Evolutionary conservation across 805 yeast species (phyloP), one percentile per base, ranked within the genome.

Genomic region (Lipomyces starkeyi): DNA sequence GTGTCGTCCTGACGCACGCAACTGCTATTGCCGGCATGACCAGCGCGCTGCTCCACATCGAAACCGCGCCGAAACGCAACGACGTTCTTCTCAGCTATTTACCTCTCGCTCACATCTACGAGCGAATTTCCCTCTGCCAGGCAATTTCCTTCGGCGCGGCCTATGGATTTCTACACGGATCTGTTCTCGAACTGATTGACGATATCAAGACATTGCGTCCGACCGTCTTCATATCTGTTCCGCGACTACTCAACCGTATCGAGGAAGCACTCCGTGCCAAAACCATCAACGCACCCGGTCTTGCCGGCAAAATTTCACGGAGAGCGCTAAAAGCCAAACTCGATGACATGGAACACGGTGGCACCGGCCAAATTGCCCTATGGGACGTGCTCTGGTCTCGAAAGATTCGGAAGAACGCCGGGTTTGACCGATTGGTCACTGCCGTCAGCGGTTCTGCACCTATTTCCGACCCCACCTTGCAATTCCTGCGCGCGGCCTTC

Each of bases 391-490:
- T 81, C 6, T 72, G 87, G 71, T 76, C 82, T 55, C 80, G 80
- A 61, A 84, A 85, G 76, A 79, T 86, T 57, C 80, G 84, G 60
- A 73, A 75, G 65, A 81, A 82, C 54, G 73, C 85, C 25, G 88
- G 88, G 0, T 80, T 86, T 62, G 83, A 80, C 53, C 81, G 83
- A 61, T 70, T 81, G 53, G 74, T 77, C 20, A 77, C 78, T 63
- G 66, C 82, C 32, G 76, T 83, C 55, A 79, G 83, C 29, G 91
- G 94, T 43, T 87, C 91, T 49, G 93, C 94, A 2, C 94, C 95
- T 22, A 83, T 90, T 70, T 81, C 90, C 25, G 83, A 83, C 27
- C 86, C 83, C 55, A 87, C 92, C 1, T 79, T 88, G 57, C 78
- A 80, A 66, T 89, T 88, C 76, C 78, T 90, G 74, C 85, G 87